Base-by-base conservation (phyloP, 139 green algal genomes). In the Trebouxia sp. region DNA sequence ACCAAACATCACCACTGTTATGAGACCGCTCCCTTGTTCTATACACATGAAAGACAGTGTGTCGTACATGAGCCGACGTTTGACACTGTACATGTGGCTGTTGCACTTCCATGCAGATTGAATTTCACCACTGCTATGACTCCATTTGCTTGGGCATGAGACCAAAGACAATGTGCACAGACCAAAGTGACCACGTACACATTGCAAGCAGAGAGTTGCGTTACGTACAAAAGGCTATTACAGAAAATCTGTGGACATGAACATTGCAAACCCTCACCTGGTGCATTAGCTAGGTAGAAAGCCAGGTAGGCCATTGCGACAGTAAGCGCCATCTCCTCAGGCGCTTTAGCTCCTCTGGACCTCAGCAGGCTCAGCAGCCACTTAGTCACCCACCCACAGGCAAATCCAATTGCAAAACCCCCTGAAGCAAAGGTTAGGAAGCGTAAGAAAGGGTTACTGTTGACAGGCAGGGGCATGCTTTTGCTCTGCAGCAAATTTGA, bases 41-140 rank as follows among this genome's bases (percentile, higher is more conserved):
- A 88, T 45, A 87, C 88, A 70, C 92, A 87, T 24, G 89, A 37
- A 65, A 91, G 91, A 82, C 87, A 95, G n/a, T 72, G 38, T 10
- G 43, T 35, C 5, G 30, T 56, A 50, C 58, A 62, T 20, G 56
- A 43, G 9, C 62, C 32, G 5, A n/a, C 14, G 1, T 75, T n/a
- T 37, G 80, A 75, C 87, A 91, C 89, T 72, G 89, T 58, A 89
- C 91, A 96, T 82, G 90, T 87, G 75, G 81, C 83, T 6, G 85
- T 94, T 26, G 89, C 88, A 41, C 88, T 84, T 32, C 93, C 94
- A 45, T 92, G 94, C 35, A 98, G 83, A 10, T 92, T 93, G 70
- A 91, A 95, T 12, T 93, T 86, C 24, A 96, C 92, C 9, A 97
- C 94, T 5, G 91, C 90, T 47, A 96, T 96, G 0, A 96, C 92